A percentile compares a stretch with the other conserved stretches of the same genome.
These are phyloP conservation scores for Cladosporium velox DNA, from an alignment of 2,329 filamentous ascomycete species.

Conservation along the genomic window DNA sequence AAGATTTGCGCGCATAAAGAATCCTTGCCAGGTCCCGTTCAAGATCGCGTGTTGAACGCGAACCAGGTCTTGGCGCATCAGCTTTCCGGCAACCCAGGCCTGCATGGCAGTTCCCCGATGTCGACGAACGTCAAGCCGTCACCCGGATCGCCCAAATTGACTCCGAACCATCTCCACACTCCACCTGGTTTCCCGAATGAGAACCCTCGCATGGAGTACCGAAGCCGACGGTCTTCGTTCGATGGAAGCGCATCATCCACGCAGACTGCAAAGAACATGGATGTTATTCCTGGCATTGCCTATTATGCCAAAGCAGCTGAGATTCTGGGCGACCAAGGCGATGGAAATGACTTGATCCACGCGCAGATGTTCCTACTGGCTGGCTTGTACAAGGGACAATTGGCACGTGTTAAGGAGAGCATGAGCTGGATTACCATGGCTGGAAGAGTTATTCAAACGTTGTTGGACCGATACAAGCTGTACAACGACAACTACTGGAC, in stretches of 20 bases:
- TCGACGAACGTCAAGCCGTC: conserved; percentile 39
- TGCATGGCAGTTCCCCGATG: conserved; percentile 33
- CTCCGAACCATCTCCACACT: conserved; percentile 35
- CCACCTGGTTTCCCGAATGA: conserved; percentile 26
- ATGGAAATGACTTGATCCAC: conserved; percentile 76
- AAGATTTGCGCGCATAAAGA: conserved; percentile 68
- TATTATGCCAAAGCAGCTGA: conserved; percentile 87
- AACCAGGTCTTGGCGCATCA: conserved; percentile 41
- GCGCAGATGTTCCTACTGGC: conserved; percentile 84
- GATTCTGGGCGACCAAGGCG: conserved; percentile 79
- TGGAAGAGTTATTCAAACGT: conserved; percentile 64
- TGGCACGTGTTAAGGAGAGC: conserved; percentile 84
- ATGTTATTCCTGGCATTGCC: conserved; percentile 83
- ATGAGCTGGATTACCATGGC: conserved; percentile 68
- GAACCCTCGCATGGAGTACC: conserved; percentile 26
- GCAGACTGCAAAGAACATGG: conserved; percentile 51
- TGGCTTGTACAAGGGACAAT: conserved; percentile 84
- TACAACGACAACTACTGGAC: conserved; percentile 38
- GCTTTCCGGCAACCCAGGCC: conserved; percentile 27
- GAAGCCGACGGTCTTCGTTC: conserved; percentile 36
- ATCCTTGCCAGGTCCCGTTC: conserved; percentile 58
- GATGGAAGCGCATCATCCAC: conserved; percentile 30
- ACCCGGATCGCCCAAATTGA: conserved; percentile 43
- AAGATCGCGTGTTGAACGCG: conserved; percentile 45
- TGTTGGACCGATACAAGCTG: conserved; percentile 70